These are phyloP conservation scores for Cystobasidium tubakii DNA, from an alignment of 768 basidiomycete genomes.

Conservation along the genomic window DNA sequence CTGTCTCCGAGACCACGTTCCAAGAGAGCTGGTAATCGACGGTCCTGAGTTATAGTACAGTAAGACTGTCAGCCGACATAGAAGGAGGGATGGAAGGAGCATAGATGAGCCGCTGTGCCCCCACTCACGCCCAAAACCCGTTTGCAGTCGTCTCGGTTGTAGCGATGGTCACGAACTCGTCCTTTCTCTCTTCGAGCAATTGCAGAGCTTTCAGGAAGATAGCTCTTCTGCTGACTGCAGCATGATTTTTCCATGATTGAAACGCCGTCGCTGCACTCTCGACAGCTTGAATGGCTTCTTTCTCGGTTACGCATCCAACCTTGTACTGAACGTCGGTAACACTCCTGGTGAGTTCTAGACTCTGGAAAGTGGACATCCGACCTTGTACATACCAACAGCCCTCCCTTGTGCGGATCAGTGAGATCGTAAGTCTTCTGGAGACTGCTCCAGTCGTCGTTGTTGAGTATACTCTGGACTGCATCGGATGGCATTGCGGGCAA, in stretches of 20 bases:
- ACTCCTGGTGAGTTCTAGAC: too few species aligned
- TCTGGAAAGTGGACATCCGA: too few species aligned
- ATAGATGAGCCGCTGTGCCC: too few species aligned
- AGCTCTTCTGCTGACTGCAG: not conserved
- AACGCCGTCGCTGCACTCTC: slow-evolving; percentile 16
- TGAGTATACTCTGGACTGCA: not conserved
- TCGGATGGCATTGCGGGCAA: too few species aligned
- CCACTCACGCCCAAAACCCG: slow-evolving; percentile 17
- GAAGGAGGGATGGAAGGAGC: not conserved
- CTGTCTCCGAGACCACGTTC: slow-evolving; percentile 23
- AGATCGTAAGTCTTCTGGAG: slow-evolving; percentile 4
- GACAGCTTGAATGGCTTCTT: not conserved
- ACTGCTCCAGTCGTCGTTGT: not conserved
- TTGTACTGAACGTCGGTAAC: slow-evolving; percentile 16
- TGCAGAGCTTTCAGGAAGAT: slow-evolving; percentile 26
- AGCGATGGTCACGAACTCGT: slow-evolving; percentile 9
- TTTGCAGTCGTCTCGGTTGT: slow-evolving; percentile 15
- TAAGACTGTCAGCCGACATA: not conserved
- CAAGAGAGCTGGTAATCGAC: slow-evolving; percentile 26
- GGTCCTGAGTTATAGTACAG: too few species aligned
- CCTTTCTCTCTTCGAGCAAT: slow-evolving; percentile 20
- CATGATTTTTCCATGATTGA: slow-evolving; percentile 4
- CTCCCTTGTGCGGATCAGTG: slow-evolving; percentile 7
- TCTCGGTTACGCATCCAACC: not conserved
- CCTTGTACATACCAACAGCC: too few species aligned